A percentile compares a stretch with the other conserved stretches of the same genome.
Evolutionary conservation across 441 rosid genomes (phyloP).

Genomic region (Aquilaria agallochum): DNA sequence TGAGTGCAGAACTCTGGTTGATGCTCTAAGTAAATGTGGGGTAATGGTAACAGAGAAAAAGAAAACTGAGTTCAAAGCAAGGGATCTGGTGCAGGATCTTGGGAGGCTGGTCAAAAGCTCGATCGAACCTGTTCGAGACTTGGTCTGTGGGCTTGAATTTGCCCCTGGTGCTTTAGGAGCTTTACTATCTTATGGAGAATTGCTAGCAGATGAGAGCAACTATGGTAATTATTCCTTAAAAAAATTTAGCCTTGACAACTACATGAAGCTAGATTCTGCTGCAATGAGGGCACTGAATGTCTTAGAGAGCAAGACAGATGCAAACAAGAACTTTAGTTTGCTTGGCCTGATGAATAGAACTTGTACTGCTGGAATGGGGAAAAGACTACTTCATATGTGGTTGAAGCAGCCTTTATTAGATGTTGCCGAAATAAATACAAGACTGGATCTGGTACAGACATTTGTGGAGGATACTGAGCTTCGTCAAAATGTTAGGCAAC

Average conservation of each 20-base stretch:
- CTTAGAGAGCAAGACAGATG: conserved; percentile 95
- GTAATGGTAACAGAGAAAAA: conserved; percentile 92
- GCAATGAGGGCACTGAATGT: conserved; percentile 96
- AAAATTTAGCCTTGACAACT: conserved; percentile 65
- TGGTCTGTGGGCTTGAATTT: conserved; percentile 77
- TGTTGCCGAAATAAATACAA: conserved; percentile 62
- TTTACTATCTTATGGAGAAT: conserved; percentile 71
- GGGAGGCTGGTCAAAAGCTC: conserved; percentile 86
- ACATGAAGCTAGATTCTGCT: conserved; percentile 92
- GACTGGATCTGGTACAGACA: conserved; percentile 90
- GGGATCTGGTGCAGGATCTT: conserved; percentile 91
- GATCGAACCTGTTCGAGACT: conserved; percentile 79
- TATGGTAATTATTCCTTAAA: conserved; percentile 71
- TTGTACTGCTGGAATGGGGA: conserved; percentile 98
- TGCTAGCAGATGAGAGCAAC: conserved; percentile 79
- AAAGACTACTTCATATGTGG: conserved; percentile 93
- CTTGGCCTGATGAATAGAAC: conserved; percentile 99
- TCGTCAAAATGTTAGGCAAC: conserved; percentile 94
- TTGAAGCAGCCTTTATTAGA: conserved; percentile 92
- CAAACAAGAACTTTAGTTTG: conserved; percentile 94
- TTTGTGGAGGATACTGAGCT: conserved; percentile 91
- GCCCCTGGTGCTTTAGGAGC: conserved; percentile 91
- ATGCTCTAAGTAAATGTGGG: conserved; percentile 66
- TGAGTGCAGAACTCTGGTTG: conserved; percentile 55
- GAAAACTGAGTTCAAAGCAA: conserved; percentile 76